Base-by-base conservation (phyloP, 192 early-diverging fungal genomes). In the Pecoramyces ruminantium region DNA sequence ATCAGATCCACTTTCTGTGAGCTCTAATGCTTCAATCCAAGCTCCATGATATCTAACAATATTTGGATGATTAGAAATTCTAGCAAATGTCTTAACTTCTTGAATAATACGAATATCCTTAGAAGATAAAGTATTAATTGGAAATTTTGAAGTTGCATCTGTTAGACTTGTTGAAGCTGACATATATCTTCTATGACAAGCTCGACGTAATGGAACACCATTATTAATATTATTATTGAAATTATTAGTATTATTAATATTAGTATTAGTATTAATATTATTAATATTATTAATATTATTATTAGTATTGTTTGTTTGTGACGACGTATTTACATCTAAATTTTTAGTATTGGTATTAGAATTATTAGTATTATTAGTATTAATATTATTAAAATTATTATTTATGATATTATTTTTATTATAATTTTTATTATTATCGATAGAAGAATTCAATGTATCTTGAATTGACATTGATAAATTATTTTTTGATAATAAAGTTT, bases 41-140 rank as follows among this genome's bases (percentile, higher is more conserved):
- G 85, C 83, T 13, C 83, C 84, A 77, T 88, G 85, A 80, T 88
- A 88, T 77, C 85, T 79, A 21, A 88, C 84, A 34, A 88, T 84
- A 80, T 88, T 88, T 18, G 85, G 82, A 80, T 88, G 86, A 78
- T 86, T 82, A 4, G 87, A 86, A 11, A 88, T 82, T 51, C 82
- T 77, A 3, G 88, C 88, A 28, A 88, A 82, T n/a, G 86, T 83
- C 77, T 88, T 88, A 29, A 88, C 84, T 82, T 88, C 88, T 27
- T 85, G 79, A 42, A 88, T 78, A 42, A 88, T 78, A 14, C 87
- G 51, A 29, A 80, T 77, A 77, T 88, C 86, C 17, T 25, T 83
- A 85, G 15, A 86, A 77, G 38, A 39, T 82, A 25, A 27, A 38
- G 67, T 30, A 79, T 38, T 30, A 51, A 78, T 38, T 28, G 77